A percentile compares a stretch with the other conserved stretches of the same genome.
These are phyloP conservation scores for Pachysandra terminalis DNA, from an alignment of 164 flowering plant species.

Conservation along the genomic window DNA sequence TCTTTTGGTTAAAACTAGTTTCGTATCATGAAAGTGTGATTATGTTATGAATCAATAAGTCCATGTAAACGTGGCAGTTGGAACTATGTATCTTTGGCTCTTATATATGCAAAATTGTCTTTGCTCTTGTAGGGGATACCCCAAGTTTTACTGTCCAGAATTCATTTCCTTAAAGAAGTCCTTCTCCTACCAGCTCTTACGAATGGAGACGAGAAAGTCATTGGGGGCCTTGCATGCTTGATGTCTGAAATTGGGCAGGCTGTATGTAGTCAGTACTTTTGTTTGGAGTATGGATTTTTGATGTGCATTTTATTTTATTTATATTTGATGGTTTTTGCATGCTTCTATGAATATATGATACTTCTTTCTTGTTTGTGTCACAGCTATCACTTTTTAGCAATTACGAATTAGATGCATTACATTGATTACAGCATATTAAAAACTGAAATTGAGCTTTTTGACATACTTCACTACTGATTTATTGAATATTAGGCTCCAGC, in stretches of 20 bases:
- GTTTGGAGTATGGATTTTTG: neutral
- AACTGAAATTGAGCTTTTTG: neutral
- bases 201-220: conserved; percentile 66
- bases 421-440: neutral
- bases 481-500: conserved; percentile 65
- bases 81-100: neutral
- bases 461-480: conserved; percentile 10
- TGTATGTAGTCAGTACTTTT: conserved; percentile 54
- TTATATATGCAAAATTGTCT: conserved; percentile 10
- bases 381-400: too few relatives aligned
- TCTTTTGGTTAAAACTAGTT: neutral
- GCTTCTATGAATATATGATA: neutral
- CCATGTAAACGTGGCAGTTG: neutral
- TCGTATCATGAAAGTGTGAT: neutral
- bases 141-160: conserved; percentile 65
- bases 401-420: neutral
- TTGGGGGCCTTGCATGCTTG: conserved; percentile 84
- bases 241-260: conserved; percentile 98
- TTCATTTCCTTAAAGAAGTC: conserved; percentile 69
- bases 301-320: neutral
- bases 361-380: neutral
- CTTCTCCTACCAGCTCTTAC: conserved; percentile 83
- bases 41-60: neutral
- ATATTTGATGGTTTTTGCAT: neutral
- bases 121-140: conserved; percentile 65